Percentiles rank a stretch among this genome's conserved stretches.
phyloP scores from a whole-genome alignment of 768 basidiomycete genomes.

The Phanerochaete sordida region DNA sequence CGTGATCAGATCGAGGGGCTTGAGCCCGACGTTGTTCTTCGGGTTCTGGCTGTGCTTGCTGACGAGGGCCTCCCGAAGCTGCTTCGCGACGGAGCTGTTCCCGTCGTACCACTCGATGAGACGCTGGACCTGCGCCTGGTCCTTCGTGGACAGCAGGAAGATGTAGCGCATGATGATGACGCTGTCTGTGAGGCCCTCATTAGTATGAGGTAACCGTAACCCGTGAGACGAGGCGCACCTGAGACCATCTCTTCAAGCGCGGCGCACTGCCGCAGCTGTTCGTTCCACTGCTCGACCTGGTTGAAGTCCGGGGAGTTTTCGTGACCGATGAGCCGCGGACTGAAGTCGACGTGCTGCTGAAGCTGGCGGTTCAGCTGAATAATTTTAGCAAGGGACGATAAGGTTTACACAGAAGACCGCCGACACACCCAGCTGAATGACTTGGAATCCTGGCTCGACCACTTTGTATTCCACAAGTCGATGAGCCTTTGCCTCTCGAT shows the following conservation, averaged over 20 bases:
- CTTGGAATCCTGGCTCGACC: not conserved
- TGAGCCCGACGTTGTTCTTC: too few species aligned
- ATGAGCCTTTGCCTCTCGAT: not conserved
- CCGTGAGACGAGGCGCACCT: not conserved
- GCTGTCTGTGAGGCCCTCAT: not conserved
- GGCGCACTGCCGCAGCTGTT: not conserved
- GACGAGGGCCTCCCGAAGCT: too few species aligned
- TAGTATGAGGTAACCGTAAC: not conserved
- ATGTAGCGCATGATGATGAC: not conserved
- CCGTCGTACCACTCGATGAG: not conserved
- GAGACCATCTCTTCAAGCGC: not conserved
- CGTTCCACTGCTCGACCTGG: not conserved
- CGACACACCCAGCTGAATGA: not conserved
- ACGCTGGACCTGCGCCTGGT: not conserved
- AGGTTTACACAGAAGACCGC: not conserved
- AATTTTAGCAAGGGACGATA: not conserved
- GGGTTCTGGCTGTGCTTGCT: too few species aligned
- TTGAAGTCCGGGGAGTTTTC: not conserved
- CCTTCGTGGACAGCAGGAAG: not conserved
- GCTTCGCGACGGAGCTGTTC: too few species aligned
- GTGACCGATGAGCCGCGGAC: not conserved
- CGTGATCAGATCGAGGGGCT: too few species aligned
- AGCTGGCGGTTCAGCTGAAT: not conserved
- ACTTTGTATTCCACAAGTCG: not conserved
- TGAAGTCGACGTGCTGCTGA: not conserved